phyloP scores from a whole-genome alignment of 208 protist genomes.

The Wallacemonas collosoma region DNA sequence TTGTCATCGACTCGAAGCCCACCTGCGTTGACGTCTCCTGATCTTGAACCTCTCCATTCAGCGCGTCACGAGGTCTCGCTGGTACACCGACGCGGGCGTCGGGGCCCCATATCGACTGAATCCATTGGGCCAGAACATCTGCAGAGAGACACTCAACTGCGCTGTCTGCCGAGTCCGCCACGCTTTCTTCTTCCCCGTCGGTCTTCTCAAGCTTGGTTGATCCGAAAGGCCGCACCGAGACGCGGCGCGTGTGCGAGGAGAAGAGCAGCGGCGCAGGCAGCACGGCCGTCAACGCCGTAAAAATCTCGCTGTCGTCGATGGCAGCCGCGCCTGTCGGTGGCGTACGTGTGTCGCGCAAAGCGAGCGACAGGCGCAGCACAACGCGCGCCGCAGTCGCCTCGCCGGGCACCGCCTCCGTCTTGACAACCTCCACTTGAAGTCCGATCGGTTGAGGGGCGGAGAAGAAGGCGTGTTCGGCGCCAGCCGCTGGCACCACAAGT shows the following conservation, averaged over 20 bases:
- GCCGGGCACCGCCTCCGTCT: not conserved
- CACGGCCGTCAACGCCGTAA: not conserved
- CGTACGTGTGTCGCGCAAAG: slow-evolving; percentile 2
- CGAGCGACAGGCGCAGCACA: not conserved
- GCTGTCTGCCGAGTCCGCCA: not conserved
- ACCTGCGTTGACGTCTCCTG: not conserved
- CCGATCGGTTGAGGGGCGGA: slow-evolving; percentile 1
- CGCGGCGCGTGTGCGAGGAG: slow-evolving; percentile 2
- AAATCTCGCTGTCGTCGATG: not conserved
- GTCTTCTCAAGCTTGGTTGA: not conserved
- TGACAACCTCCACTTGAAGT: slow-evolving; percentile 8
- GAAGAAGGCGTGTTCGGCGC: not conserved
- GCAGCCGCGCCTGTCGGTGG: not conserved
- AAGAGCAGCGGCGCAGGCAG: slow-evolving; percentile 9
- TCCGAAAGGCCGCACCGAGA: not conserved
- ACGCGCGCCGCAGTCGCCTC: not conserved
- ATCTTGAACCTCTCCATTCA: not conserved
- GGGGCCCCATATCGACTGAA: not conserved
- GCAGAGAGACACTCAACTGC: not conserved
- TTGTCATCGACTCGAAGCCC: too few species aligned
- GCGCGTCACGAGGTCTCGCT: not conserved
- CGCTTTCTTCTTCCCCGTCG: slow-evolving; percentile 3
- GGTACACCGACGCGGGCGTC: not conserved
- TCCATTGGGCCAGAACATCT: slow-evolving; percentile 2
- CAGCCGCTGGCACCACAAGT: not conserved